Base-by-base conservation (phyloP, 2,329 filamentous ascomycete species). In the Sporothrix schenckii region DNA sequence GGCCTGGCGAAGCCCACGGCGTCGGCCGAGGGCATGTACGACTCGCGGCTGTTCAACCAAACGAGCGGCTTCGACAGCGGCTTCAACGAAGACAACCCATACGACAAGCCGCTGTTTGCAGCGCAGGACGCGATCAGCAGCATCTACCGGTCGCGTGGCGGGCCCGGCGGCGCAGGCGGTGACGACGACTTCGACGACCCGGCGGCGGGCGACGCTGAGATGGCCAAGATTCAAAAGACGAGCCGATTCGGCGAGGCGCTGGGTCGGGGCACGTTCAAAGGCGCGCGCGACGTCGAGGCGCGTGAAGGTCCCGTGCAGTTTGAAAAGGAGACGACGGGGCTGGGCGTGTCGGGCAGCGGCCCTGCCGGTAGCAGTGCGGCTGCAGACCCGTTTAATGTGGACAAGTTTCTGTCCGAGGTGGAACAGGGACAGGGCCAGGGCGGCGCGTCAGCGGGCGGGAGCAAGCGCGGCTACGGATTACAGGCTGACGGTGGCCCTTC, bases 21-120 rank as follows among this genome's bases (percentile, higher is more conserved):
- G 78, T 92, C 90, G 66, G 91, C 91, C 69, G 95, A 99, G 80
- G 90, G 92, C 30, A 98, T 98, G 95, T 99, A 96, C 82, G 95
- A 99, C 81, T 96, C 93, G 2, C 87, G 95, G 53, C 82, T 99
- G 41, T 99, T 99, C 82, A 97, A 98, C 81, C 93, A 97, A 81
- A 91, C 89, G 6, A 94, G 91, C 75, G 95, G 95, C 0, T 96
- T 99, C 78, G 91, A 93, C 75, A 87, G 89, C 68, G 95, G 94
- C 0, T 93, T 97, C 85, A 99, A 99, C 80, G 95, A 99, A 80
- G 95, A 99, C 79, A 95, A 99, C 77, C 89, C 90, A 0, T 99
- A 98, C 82, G 95, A 98, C 80, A 98, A 98, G 81, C 95, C 95
- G 24, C 84, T 99, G 9, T 99, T 99, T 79, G 94, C 94, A 0